These are phyloP conservation scores for Tulasnella sp. DNA, from an alignment of 768 basidiomycete species.

Conservation along the genomic window DNA sequence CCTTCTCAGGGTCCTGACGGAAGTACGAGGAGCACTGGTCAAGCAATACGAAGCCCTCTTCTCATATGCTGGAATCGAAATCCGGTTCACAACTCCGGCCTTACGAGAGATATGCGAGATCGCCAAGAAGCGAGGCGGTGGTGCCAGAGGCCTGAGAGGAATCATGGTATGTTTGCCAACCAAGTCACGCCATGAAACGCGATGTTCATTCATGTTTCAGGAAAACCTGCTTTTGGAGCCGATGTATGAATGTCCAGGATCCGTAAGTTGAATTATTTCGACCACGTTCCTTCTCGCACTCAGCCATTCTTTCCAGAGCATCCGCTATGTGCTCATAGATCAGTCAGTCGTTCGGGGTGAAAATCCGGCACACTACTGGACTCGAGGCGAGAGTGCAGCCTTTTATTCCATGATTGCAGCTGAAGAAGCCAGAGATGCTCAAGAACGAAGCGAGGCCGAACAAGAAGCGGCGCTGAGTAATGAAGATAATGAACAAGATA, in stretches of 20 bases:
- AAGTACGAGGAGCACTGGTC: conserved; percentile 81
- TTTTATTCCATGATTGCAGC: conserved; percentile 71
- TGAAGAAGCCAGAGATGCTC: conserved; percentile 34
- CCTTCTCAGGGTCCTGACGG: conserved; percentile 78
- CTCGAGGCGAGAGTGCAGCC: conserved; percentile 44
- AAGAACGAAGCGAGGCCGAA: conserved; percentile 1
- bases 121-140: conserved; percentile 72
- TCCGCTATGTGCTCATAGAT: conserved; percentile 72
- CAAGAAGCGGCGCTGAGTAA: too few relatives aligned
- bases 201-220: conserved; percentile 28
- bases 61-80: conserved; percentile 69
- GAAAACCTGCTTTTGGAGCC: conserved; percentile 72
- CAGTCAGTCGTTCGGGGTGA: conserved; percentile 54
- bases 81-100: conserved; percentile 72
- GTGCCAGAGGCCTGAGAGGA: conserved; percentile 78
- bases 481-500: too few relatives aligned
- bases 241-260: conserved; percentile 89
- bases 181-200: neutral
- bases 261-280: conserved; percentile 34
- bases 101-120: conserved; percentile 68
- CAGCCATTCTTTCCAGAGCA: conserved; percentile 34
- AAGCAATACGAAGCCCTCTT: conserved; percentile 83
- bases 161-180: conserved; percentile 49
- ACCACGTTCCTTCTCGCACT: conserved; percentile 8
- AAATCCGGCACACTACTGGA: conserved; percentile 60